These are phyloP conservation scores for Ophiostoma sp. DNA, from an alignment of 2,329 filamentous ascomycete genomes.

Conservation along the genomic window DNA sequence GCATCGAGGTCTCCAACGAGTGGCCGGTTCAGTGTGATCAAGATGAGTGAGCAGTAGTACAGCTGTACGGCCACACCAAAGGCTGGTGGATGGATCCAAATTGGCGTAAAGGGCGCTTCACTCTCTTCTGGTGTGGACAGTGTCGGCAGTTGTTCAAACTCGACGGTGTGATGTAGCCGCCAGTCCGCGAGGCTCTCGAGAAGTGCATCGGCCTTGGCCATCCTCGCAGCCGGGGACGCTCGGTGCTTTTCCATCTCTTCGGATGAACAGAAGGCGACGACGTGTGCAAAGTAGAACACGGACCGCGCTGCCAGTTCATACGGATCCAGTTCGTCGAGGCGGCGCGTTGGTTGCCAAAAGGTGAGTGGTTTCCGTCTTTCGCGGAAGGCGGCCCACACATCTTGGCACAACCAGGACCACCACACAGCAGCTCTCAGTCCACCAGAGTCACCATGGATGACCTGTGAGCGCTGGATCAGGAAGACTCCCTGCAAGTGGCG, in stretches of 20 bases:
- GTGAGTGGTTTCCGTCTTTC: not conserved
- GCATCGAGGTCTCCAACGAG: not conserved
- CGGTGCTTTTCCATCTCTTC: constrained; percentile 3
- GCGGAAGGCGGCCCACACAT: not conserved
- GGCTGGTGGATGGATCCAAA: not conserved
- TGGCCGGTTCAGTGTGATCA: not conserved
- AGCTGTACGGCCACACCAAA: not conserved
- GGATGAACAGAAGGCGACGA: not conserved
- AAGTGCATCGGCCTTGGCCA: not conserved
- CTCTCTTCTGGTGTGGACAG: not conserved
- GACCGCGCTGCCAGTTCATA: not conserved
- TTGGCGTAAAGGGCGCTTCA: not conserved
- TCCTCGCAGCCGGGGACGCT: not conserved
- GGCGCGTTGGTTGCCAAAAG: not conserved
- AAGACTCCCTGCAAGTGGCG: not conserved
- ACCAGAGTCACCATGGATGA: not conserved
- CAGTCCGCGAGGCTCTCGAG: not conserved
- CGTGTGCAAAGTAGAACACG: not conserved
- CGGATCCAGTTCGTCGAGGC: not conserved
- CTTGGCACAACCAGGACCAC: not conserved
- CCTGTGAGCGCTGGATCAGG: not conserved
- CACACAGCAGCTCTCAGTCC: not conserved
- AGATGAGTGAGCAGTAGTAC: not conserved
- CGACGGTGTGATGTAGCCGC: not conserved
- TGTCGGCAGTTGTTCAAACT: not conserved